Evolutionary conservation across 1,284 basidiomycete species (phyloP).

Genomic region (Inonotus obliquus): DNA sequence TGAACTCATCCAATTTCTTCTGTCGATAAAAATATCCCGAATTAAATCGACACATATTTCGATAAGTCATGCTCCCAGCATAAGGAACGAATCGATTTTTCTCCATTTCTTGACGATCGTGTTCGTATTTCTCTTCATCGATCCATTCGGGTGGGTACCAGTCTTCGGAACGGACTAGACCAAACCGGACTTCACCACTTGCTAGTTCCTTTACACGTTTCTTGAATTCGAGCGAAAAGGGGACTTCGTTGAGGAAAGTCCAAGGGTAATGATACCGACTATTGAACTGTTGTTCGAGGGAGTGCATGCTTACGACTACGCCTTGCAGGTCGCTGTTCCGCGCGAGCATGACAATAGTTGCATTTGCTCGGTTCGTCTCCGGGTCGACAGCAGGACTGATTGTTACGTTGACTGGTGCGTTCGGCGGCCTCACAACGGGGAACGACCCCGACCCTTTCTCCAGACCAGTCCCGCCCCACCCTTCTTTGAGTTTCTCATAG

Average conservation of each 20-base stretch:
- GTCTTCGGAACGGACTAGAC: slow-evolving; percentile 42
- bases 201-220: slow-evolving; percentile 25
- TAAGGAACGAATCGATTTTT: background rate
- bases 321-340: slow-evolving; percentile 37
- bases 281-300: slow-evolving; percentile 21
- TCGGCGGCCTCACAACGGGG: slow-evolving; percentile 5
- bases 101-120: slow-evolving; percentile 34
- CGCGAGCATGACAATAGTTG: slow-evolving; percentile 41
- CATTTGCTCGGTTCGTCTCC: slow-evolving; percentile 31
- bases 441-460: background rate
- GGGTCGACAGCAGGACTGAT: slow-evolving; percentile 9
- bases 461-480: background rate
- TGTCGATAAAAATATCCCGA: slow-evolving; percentile 52
- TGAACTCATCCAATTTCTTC: slow-evolving; percentile 39
- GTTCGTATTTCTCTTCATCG: slow-evolving; percentile 52
- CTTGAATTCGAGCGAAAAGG: slow-evolving; percentile 44
- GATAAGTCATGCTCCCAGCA: slow-evolving; percentile 19
- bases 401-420: slow-evolving; percentile 10
- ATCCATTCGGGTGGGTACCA: slow-evolving; percentile 60
- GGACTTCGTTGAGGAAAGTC: slow-evolving; percentile 40
- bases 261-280: slow-evolving; percentile 21
- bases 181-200: slow-evolving; percentile 42
- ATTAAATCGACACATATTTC: slow-evolving; percentile 48
- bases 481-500: slow-evolving; percentile 3
- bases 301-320: slow-evolving; percentile 32